Evolutionary conservation across 257 asterid species (phyloP), one percentile per base, ranked within the genome.

Genomic region (Buddleja alternifolia): DNA sequence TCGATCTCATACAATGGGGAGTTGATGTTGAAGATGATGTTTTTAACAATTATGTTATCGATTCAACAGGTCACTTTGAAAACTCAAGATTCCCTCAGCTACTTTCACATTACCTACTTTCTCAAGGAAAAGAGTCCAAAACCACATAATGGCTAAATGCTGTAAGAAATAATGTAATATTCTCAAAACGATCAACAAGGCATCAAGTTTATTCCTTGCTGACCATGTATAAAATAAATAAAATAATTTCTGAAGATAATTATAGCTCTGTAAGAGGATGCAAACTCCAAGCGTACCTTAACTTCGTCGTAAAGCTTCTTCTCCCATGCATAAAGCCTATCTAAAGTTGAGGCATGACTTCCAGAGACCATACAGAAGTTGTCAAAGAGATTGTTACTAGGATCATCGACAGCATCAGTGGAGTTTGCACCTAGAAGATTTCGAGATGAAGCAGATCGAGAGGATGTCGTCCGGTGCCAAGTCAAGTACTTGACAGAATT

Each of bases 291-390:
- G 10, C 86, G 25, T 80, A 86, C 99, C 99, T 94, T 91, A 74
- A 94, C 97, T 87, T 94, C 99, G 16, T 94, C 97, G 60, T 87
- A 94, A 62, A 94, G 93, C 84, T 94, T 94, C 86, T 87, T 89
- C 78, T 94, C 99, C 99, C 99, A 94, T 21, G 97, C 99, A 78
- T 84, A 85, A 46, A 94, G 86, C 77, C 97, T 80, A 73, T 91
- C 99, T 74, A 94, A 80, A 55, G 97, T 94, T 45, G 97, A 94
- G 63, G 99, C 99, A 69, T 94, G 99, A 63, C 96, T 94, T 71
- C 99, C 95, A 42, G 97, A 86, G 65, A 77, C 82, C 99, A 91
- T 94, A 73, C 90, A 85, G 58, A 85, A 82, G 81, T 80, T 86
- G 66, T 87, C 97, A 24, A 87, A 90, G 73, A 89, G 88, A 74